Conservation (phyloP, 2,329 filamentous ascomycete species). For the Xylariaceae sp. region DNA sequence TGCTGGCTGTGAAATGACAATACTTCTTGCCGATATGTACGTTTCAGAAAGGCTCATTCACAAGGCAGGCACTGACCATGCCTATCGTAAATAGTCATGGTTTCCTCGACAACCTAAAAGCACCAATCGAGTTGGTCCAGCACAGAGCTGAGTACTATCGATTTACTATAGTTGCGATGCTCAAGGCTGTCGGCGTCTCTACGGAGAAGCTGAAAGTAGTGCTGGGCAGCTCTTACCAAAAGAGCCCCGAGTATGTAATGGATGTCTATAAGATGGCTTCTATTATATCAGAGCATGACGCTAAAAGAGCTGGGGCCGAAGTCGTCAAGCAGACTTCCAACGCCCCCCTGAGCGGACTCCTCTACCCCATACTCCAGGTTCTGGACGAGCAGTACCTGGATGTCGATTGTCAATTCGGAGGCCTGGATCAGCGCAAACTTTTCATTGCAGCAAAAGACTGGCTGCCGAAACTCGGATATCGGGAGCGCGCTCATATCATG, state of each 20-base stretch:
- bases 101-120: constrained; percentile 80
- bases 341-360: constrained; percentile 66
- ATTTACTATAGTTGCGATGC: constrained; percentile 66
- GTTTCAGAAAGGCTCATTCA: not conserved
- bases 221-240: constrained; percentile 79
- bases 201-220: constrained; percentile 79
- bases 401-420: constrained; percentile 86
- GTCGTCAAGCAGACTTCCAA: constrained; percentile 89
- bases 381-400: constrained; percentile 86
- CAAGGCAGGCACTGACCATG: not conserved
- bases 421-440: constrained; percentile 80
- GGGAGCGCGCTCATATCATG: constrained; percentile 63
- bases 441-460: constrained; percentile 83
- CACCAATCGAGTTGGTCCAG: constrained; percentile 82
- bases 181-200: constrained; percentile 73
- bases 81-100: constrained; percentile 43
- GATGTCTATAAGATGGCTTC: constrained; percentile 75
- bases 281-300: constrained; percentile 60
- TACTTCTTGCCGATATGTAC: constrained; percentile 67
- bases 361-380: constrained; percentile 85
- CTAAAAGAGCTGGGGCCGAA: constrained; percentile 87
- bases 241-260: constrained; percentile 71
- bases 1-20: constrained; percentile 76
- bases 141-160: constrained; percentile 81
- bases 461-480: constrained; percentile 81